A percentile compares a stretch with the other conserved stretches of the same genome.
Evolutionary conservation across 1,284 basidiomycete genomes (phyloP).

Genomic region (Puccinia triticina): DNA sequence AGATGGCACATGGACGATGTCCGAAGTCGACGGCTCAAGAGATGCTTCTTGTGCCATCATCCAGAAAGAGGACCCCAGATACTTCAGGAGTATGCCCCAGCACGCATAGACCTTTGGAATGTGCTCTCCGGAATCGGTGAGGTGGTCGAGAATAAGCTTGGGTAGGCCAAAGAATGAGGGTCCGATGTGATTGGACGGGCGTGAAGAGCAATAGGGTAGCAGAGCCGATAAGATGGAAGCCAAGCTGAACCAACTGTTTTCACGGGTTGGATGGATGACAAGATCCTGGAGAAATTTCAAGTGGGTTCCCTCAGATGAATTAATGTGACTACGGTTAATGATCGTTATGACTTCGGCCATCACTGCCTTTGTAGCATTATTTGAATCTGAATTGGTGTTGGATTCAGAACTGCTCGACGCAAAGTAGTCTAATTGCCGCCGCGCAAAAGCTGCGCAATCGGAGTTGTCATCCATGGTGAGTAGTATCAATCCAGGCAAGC

Average conservation of each 20-base stretch:
- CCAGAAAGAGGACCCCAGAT: conserved; percentile 45
- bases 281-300: conserved; percentile 2
- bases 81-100: conserved; percentile 28
- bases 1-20: neutral
- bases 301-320: neutral
- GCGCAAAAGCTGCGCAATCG: conserved; percentile 37
- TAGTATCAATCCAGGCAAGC: conserved; percentile 43
- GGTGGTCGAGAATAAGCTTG: conserved; percentile 38
- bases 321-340: conserved; percentile 23
- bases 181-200: neutral
- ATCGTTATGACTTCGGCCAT: conserved; percentile 32
- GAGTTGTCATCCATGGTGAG: conserved; percentile 39
- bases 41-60: neutral
- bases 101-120: conserved; percentile 29
- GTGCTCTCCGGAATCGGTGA: conserved; percentile 39
- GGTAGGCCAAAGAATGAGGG: conserved; percentile 23
- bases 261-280: conserved; percentile 36
- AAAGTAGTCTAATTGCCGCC: conserved; percentile 37
- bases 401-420: neutral
- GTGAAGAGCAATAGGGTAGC: conserved; percentile 15
- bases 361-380: conserved; percentile 24
- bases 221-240: conserved; percentile 31
- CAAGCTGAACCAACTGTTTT: conserved; percentile 45
- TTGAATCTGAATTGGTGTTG: neutral
- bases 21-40: neutral